Evolutionary conservation across 1,284 basidiomycete species (phyloP).

Genomic region (Tilletia horrida): DNA sequence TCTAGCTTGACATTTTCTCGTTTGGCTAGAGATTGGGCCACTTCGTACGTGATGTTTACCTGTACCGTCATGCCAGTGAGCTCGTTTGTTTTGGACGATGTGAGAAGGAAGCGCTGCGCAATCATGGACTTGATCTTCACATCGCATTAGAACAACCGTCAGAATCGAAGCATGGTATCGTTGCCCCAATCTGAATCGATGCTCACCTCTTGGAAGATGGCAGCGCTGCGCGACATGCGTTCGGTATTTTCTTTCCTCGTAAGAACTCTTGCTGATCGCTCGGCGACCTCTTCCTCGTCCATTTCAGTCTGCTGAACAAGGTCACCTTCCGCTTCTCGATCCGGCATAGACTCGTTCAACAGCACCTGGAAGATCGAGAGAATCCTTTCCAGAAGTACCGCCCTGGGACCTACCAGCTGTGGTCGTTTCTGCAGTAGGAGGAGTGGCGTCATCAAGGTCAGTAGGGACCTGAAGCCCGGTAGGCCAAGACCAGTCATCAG

Average conservation of each 20-base stretch:
- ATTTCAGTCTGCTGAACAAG: not conserved
- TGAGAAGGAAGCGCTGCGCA: conserved; percentile 10
- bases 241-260: not conserved
- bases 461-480: too few species aligned
- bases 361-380: conserved; percentile 78
- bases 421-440: conserved; percentile 69
- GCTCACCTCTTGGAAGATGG: not conserved
- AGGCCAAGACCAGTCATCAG: too few species aligned
- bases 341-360: conserved; percentile 74
- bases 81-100: not conserved
- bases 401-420: conserved; percentile 71
- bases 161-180: not conserved
- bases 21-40: conserved; percentile 1
- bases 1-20: not conserved
- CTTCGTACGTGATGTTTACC: conserved; percentile 14
- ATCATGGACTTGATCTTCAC: not conserved
- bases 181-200: not conserved
- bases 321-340: conserved; percentile 34
- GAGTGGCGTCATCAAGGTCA: too few species aligned
- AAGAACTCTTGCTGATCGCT: not conserved
- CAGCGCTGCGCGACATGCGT: not conserved
- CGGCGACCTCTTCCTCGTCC: not conserved
- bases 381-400: conserved; percentile 78
- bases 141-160: not conserved
- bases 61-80: not conserved